phyloP scores from a whole-genome alignment of 768 basidiomycete species.

The Suillus subalutaceus region DNA sequence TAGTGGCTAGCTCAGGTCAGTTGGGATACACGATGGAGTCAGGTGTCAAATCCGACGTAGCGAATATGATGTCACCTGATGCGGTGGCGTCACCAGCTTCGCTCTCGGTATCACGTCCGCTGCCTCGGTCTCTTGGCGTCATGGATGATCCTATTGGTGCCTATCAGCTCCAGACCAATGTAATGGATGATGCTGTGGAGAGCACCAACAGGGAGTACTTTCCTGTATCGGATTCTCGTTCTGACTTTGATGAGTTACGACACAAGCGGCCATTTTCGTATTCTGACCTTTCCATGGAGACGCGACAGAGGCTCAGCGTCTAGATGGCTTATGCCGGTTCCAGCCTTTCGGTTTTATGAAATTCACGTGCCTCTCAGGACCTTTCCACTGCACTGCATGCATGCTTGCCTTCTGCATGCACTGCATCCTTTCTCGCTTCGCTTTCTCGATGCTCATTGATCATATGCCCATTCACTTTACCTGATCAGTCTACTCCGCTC shows the following conservation, averaged over 20 bases:
- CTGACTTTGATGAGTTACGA: conserved; percentile 31
- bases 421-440: conserved; percentile 14
- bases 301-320: conserved; percentile 1
- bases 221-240: conserved; percentile 38
- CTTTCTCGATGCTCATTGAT: conserved; percentile 11
- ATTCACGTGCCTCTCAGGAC: conserved; percentile 15
- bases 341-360: not conserved
- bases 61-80: conserved; percentile 35
- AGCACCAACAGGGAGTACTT: conserved; percentile 30
- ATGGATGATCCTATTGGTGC: conserved; percentile 27
- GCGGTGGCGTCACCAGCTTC: conserved; percentile 34
- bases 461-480: conserved; percentile 28
- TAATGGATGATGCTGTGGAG: conserved; percentile 5
- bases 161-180: conserved; percentile 23
- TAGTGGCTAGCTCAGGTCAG: conserved; percentile 4
- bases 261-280: conserved; percentile 26
- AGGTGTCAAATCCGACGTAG: conserved; percentile 35
- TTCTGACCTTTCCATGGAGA: conserved; percentile 16
- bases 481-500: conserved; percentile 36
- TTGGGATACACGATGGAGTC: conserved; percentile 22
- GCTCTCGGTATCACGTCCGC: conserved; percentile 32
- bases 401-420: conserved; percentile 19
- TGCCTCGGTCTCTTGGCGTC: conserved; percentile 23
- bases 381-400: conserved; percentile 29
- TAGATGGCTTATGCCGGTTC: not conserved